A percentile compares a stretch with the other conserved stretches of the same genome.
Evolutionary conservation across 1,284 basidiomycete species (phyloP).

Genomic region (Mycosarcoma maydis): DNA sequence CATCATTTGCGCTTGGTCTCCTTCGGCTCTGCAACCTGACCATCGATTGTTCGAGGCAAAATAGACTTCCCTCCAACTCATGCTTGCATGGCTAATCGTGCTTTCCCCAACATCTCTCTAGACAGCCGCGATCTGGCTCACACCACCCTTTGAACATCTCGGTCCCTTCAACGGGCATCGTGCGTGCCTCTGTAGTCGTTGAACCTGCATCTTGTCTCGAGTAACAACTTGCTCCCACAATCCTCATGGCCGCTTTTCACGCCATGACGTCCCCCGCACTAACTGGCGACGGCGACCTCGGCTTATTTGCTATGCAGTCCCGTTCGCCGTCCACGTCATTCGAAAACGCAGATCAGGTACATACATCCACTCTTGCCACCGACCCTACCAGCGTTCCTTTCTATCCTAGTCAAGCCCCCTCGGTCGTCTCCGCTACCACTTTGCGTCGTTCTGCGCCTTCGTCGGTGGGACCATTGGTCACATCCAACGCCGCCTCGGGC

Average conservation of each 20-base stretch:
- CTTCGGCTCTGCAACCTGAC: too few species aligned
- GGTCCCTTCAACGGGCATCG: too few species aligned
- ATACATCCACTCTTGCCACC: background rate
- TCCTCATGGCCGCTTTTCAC: conserved; percentile 10
- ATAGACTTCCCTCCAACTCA: too few species aligned
- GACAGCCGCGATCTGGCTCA: too few species aligned
- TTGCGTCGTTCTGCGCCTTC: background rate
- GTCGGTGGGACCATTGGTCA: background rate
- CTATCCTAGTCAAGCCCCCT: conserved; percentile 4
- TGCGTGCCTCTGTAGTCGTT: too few species aligned
- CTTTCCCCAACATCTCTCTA: too few species aligned
- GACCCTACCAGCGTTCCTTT: conserved; percentile 11
- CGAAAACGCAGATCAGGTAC: conserved; percentile 3
- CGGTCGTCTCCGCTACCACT: conserved; percentile 1
- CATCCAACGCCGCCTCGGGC: background rate
- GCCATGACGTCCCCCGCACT: conserved; percentile 7
- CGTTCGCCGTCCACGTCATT: conserved; percentile 35
- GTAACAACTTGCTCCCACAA: conserved; percentile 1
- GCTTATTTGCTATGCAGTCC: conserved; percentile 36
- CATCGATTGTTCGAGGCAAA: too few species aligned
- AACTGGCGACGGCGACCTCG: conserved; percentile 41
- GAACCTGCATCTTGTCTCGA: too few species aligned
- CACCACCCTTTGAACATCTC: too few species aligned
- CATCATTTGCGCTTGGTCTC: too few species aligned
- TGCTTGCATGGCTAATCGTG: too few species aligned